Percentiles rank a stretch among this genome's conserved stretches.
These are phyloP conservation scores for Artemisia argyi DNA, from an alignment of 129 eudicot species.

Conservation along the genomic window DNA sequence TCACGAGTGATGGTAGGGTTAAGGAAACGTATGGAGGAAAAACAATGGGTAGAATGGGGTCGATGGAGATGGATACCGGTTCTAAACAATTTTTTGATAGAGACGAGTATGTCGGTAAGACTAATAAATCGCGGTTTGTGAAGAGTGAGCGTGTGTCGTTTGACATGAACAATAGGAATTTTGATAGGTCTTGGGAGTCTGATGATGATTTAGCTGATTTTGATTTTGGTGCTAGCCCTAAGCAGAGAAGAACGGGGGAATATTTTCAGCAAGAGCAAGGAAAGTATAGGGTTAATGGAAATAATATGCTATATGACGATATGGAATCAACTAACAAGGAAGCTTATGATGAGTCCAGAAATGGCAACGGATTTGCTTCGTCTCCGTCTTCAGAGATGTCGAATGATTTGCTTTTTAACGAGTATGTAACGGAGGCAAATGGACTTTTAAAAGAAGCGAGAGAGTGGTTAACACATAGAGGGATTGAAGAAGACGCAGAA, in stretches of 20 bases:
- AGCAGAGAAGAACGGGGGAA: constrained; percentile 39
- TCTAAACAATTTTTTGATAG: constrained; percentile 40
- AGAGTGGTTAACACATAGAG: constrained; percentile 45
- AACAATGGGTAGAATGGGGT: constrained; percentile 28
- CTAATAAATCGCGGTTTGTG: constrained; percentile 30
- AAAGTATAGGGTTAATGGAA: constrained; percentile 22
- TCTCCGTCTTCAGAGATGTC: constrained; percentile 52
- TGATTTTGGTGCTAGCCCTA: constrained; percentile 40
- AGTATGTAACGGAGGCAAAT: constrained; percentile 63
- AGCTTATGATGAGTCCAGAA: constrained; percentile 27
- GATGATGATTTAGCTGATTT: constrained; percentile 39
- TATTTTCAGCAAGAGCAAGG: constrained; percentile 35
- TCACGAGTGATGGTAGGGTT: constrained; percentile 21
- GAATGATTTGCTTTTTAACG: constrained; percentile 60
- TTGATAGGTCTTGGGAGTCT: constrained; percentile 36
- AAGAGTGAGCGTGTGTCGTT: not conserved
- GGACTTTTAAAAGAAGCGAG: constrained; percentile 71
- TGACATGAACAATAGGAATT: constrained; percentile 22
- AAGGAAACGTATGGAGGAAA: constrained; percentile 31
- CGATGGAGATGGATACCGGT: constrained; percentile 28
- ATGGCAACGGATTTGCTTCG: constrained; percentile 33
- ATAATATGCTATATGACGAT: constrained; percentile 22
- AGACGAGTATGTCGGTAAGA: constrained; percentile 33
- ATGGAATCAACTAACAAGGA: constrained; percentile 30
- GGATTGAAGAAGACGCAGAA: constrained; percentile 59